Base-by-base conservation (phyloP, 2,329 filamentous ascomycete genomes). In the Diplocarpon rosae region DNA sequence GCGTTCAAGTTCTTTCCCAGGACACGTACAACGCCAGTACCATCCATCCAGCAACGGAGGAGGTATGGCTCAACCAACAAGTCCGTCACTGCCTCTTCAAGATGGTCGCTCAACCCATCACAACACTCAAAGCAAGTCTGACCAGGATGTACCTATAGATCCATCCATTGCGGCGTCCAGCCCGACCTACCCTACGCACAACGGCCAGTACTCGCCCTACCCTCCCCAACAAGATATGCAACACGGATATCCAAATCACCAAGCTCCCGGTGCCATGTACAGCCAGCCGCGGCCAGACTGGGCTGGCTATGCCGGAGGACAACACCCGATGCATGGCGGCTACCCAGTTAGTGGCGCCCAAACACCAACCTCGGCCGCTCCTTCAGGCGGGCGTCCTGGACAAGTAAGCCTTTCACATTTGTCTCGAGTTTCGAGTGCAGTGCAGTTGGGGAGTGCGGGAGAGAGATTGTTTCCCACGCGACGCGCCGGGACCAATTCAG, bases 41-140 rank as follows among this genome's bases (percentile, higher is more conserved):
- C 83, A 87, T 68, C 80, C 80, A 67, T 72, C 85, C 66, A 77
- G 76, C 49, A 77, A 82, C 68, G 83, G 79, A 80, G 83, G 79
- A 80, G 83, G 82, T 81, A 95, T 95, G 89, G 87, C 89, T 79
- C 88, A 95, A 86, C 79, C 87, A 83, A 86, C 86, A 83, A 95
- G 89, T 95, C 85, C 86, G 88, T 95, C 86, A 70, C 77, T 86
- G 75, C 76, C 83, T 80, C 73, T 85, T 72, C 76, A 80, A 76
- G 84, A 88, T 86, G 84, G 73, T 66, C 71, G 72, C 62, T 73
- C 75, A 71, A 82, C 73, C 76, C 79, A 84, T 81, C 82, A 81
- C 72, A 75, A 77, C 71, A 73, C 76, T 66, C 73, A 78, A 75
- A 76, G 82, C 70, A 89, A 87, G 69, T 93, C 89, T 95, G 85